Evolutionary conservation across 805 yeast species (phyloP), one percentile per base, ranked within the genome.

Genomic region (Kodamaea jinghongensis): DNA sequence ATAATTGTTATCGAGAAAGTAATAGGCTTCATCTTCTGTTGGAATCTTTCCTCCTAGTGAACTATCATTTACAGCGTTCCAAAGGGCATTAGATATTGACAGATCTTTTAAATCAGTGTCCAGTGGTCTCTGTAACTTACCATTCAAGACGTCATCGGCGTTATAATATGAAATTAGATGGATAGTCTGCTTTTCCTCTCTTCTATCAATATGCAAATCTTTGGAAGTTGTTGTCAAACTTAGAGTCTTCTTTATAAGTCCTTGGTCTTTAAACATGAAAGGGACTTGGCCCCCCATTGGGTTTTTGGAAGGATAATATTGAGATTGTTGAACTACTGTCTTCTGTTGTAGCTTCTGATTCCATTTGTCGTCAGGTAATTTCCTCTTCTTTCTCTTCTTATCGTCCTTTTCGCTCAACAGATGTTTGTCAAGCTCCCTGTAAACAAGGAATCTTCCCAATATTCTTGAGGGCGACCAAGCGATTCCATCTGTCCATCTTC

Each of bases 401-500:
- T 61, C 65, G 40, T 71, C 76, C 40, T 71, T 71, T 22, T 71
- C 73, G 25, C 57, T 55, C 10, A 67, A 49, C 1, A 76, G 70
- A 6, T 58, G 60, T 25, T 61, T 58, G 46, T 69, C 72, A 34
- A 68, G 51, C 39, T 89, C 95, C 17, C 95, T 75, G 60, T 90
- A 90, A 8, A 90, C 81, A 25, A 90, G 66, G 51, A 90, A 90
- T 43, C 93, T 71, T 4, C 96, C 96, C 17, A 88, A 70, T 28
- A 90, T 88, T 35, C 97, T 70, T 2, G 95, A 83, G 0, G 97
- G 96, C 2, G 90, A 80, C 98, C 98, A 90, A 10, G 90, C 71
- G 10, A 86, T 77, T n/a, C 96, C 96, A 55, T 90, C 98, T 1
- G 98, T 90, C 98, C 98, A 90, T 43, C 98, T 71, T 56, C 85